Evolutionary conservation across 192 early-diverging fungal species (phyloP), one percentile per base, ranked within the genome.

Genomic region (Globomyces pollinis-pini): DNA sequence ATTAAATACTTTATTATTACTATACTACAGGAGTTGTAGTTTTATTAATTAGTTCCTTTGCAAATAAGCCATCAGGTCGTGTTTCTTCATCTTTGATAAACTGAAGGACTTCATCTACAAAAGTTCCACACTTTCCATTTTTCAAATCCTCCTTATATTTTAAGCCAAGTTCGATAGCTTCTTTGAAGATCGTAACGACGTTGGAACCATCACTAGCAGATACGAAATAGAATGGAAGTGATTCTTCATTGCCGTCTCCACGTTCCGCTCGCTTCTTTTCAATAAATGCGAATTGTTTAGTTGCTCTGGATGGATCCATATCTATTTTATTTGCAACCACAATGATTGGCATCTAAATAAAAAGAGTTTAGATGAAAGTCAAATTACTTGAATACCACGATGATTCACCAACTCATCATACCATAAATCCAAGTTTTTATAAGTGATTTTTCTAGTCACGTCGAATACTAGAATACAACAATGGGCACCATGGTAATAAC

Each of bases 311-410:
- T 11, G 74, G 76, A 50, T 83, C 76, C 36, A 71, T 62, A 62
- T 83, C 80, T 29, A 83, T 69, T 57, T 83, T 83, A 65, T 83
- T 83, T n/a, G 80, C 80, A 16, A 83, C 66, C 7, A 81, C 66
- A 12, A 83, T 62, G 13, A 83, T 60, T 8, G 80, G 80, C 32
- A 81, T 63, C 41, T 70, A 51, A 29, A 39, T 33, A n/a, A 26
- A 53, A 23, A 29, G n/a, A n/a, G n/a, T n/a, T n/a, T n/a, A n/a
- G n/a, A n/a, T n/a, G n/a, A n/a, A n/a, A n/a, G n/a, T n/a, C 6
- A 9, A 13, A 13, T 1, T 21, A 62, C 60, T 30, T 59, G 2
- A 18, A 39, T 33, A 12, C 74, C 74, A 12, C 68, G 57, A 43
- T 61, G 59, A 30, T 36, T 24, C 1, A 70, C 53, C 31, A 81